Percentiles rank a stretch among this genome's conserved stretches.
Conservation (phyloP, 192 early-diverging fungal species). For the Powellomyces hirtus region DNA sequence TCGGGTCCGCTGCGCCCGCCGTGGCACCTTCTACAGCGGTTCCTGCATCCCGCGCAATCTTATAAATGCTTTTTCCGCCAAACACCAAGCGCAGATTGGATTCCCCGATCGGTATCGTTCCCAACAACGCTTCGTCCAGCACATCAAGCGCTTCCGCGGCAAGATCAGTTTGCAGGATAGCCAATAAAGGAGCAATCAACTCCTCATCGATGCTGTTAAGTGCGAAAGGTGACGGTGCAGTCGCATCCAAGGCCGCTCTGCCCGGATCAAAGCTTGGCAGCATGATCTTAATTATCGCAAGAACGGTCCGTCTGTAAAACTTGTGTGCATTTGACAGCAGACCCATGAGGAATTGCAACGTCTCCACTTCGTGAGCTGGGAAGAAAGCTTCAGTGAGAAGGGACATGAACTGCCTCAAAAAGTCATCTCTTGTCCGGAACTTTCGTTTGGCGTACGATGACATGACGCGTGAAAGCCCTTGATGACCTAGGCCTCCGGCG, state of each 20-base stretch:
- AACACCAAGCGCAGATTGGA: slow-evolving; percentile 35
- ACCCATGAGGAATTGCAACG: slow-evolving; percentile 60
- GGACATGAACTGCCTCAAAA: slow-evolving; percentile 63
- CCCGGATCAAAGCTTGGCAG: slow-evolving; percentile 51
- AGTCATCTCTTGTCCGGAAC: slow-evolving; percentile 71
- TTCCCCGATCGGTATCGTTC: slow-evolving; percentile 17
- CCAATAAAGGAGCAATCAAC: slow-evolving; percentile 66
- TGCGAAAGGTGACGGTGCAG: background rate
- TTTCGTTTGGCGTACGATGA: slow-evolving; percentile 61
- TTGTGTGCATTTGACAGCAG: slow-evolving; percentile 61
- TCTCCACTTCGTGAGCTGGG: slow-evolving; percentile 52
- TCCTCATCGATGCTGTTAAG: slow-evolving; percentile 46
- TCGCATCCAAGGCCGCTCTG: background rate
- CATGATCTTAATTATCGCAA: slow-evolving; percentile 66
- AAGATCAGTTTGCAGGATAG: slow-evolving; percentile 60
- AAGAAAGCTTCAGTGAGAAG: slow-evolving; percentile 65
- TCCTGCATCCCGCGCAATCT: slow-evolving; percentile 33
- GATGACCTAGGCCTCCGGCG: slow-evolving; percentile 48
- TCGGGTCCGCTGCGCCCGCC: background rate
- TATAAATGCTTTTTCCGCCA: slow-evolving; percentile 40
- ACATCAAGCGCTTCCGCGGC: slow-evolving; percentile 70
- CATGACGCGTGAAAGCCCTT: slow-evolving; percentile 54
- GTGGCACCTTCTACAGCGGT: background rate
- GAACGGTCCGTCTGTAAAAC: slow-evolving; percentile 60
- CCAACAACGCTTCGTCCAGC: slow-evolving; percentile 57